Base-by-base conservation (phyloP, 2,329 filamentous ascomycete genomes). In the Xylariaceae sp. region DNA sequence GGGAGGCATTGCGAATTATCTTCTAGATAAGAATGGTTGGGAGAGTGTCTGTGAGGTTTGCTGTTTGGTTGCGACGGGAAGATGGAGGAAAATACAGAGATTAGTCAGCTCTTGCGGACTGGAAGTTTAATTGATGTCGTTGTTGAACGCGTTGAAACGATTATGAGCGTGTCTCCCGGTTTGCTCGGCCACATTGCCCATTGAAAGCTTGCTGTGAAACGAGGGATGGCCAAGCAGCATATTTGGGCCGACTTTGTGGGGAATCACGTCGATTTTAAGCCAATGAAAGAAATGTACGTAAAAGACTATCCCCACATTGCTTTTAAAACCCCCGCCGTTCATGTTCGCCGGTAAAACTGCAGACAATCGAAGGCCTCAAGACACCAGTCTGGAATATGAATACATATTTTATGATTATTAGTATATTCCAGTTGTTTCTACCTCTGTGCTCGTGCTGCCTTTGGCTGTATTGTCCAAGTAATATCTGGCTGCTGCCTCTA, bases 1-100 rank as follows among this genome's bases (percentile, higher is more conserved):
- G 17, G 69, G 62, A n/a, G 71, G 65, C 71, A 73, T 73, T 39
- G 49, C 48, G 17, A 58, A 42, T 45, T n/a, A 39, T 52, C n/a
- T 51, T 51, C 34, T 23, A 34, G 23, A 45, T 45, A 8, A 42
- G 13, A 42, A 42, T 3, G 13, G 3, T 42, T 42, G 23, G 4
- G 4, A 30, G 23, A 5, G 5, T 30, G 23, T 30, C 23, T 30
- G 5, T 30, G 23, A 30, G 23, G 23, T 30, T 30, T 30, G 23
- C 23, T 30, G 23, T 30, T 30, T 30, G 23, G 23, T 30, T 30
- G 23, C 23, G 23, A 30, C 23, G 23, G 23, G 23, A 30, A 30
- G 23, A 30, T 5, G 23, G 23, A 30, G 11, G 13, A 45, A 45
- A 45, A 45, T 44, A 45, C 11, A 3, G 11, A 15, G 42, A 45